phyloP scores from a whole-genome alignment of 2,329 filamentous ascomycete species.

The Aspergillus sp. region DNA sequence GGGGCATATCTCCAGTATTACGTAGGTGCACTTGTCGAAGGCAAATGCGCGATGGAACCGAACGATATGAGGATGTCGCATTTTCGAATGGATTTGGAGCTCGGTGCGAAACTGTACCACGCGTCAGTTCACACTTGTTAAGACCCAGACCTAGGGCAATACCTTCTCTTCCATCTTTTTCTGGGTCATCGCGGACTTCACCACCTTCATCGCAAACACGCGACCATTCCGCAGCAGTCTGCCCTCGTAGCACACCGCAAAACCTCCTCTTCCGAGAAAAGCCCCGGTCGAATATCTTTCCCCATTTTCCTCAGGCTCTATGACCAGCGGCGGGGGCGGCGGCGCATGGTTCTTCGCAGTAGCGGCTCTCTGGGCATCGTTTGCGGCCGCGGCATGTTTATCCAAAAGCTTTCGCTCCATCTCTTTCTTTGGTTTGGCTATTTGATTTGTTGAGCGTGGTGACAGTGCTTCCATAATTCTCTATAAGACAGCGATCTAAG shows the following conservation, averaged over 20 bases:
- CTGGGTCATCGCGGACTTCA: constrained; percentile 41
- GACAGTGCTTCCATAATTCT: constrained; percentile 41
- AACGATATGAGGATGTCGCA: constrained; percentile 91
- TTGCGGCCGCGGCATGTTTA: constrained; percentile 23
- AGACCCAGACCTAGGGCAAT: constrained; percentile 3
- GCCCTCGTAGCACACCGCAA: constrained; percentile 43
- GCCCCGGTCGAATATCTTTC: constrained; percentile 38
- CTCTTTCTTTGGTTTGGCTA: constrained; percentile 32
- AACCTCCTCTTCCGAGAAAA: constrained; percentile 42
- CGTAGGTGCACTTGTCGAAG: constrained; percentile 79
- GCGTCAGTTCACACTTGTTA: constrained; percentile 5
- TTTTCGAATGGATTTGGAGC: constrained; percentile 95
- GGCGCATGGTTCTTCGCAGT: constrained; percentile 37
- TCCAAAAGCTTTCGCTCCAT: constrained; percentile 31
- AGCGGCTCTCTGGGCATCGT: constrained; percentile 21
- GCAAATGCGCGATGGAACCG: constrained; percentile 92
- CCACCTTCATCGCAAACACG: constrained; percentile 43
- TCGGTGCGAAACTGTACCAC: constrained; percentile 59
- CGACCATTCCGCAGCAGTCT: constrained; percentile 34
- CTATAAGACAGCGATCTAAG: constrained; percentile 3
- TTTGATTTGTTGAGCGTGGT: constrained; percentile 39
- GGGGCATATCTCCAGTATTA: constrained; percentile 86
- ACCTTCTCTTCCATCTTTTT: constrained; percentile 46
- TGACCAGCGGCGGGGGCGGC: constrained; percentile 35
- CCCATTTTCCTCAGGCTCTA: constrained; percentile 35